These are phyloP conservation scores for Mycena alexandri DNA, from an alignment of 768 basidiomycete genomes.

Conservation along the genomic window DNA sequence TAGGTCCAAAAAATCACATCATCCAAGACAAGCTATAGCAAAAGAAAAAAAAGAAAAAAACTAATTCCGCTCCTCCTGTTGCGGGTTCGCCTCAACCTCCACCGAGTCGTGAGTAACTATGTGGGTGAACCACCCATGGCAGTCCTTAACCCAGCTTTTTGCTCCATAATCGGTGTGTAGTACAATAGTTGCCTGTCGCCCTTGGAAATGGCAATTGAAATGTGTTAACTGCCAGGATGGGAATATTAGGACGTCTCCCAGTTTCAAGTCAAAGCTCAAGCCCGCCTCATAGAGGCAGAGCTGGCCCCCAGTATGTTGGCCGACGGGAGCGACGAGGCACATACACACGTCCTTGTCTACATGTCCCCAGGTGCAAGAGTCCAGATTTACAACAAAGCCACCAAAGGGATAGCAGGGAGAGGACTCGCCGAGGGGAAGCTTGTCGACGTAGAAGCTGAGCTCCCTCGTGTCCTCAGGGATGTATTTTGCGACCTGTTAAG, in stretches of 20 bases:
- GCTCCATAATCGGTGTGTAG: conserved; percentile 4
- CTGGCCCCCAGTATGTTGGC: not conserved
- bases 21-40: no score
- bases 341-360: conserved; percentile 38
- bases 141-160: not conserved
- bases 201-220: conserved; percentile 4
- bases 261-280: not conserved
- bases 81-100: no score
- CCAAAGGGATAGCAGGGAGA: conserved; percentile 40
- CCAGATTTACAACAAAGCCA: conserved; percentile 42
- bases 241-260: conserved; percentile 3
- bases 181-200: not conserved
- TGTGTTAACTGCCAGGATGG: conserved; percentile 11
- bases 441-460: conserved; percentile 38
- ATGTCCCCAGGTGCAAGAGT: conserved; percentile 41
- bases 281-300: conserved; percentile 15
- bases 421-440: conserved; percentile 35
- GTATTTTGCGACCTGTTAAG: conserved; percentile 36
- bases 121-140: not conserved
- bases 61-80: no score
- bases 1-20: no score
- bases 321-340: conserved; percentile 43
- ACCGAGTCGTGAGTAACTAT: not conserved
- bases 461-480: conserved; percentile 41
- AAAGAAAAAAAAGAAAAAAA: no score